Conservation (phyloP, 2,329 filamentous ascomycete species). For the Ilyonectria destructans region DNA sequence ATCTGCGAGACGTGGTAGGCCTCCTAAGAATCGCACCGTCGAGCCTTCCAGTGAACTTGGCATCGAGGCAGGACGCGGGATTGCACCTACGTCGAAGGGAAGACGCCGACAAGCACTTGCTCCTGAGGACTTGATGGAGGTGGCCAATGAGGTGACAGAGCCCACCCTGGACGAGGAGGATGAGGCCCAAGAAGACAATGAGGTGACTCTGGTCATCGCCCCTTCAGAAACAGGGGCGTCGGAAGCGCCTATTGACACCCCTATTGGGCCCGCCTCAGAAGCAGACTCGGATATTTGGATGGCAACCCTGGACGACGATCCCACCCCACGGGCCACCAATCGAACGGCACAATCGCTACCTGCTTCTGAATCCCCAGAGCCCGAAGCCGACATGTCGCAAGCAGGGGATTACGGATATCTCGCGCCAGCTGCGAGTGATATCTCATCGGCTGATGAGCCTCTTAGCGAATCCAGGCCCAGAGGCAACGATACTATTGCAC, state of each 20-base stretch:
- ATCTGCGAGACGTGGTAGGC: slow-evolving; percentile 50
- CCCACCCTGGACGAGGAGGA: slow-evolving; percentile 32
- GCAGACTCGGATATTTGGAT: slow-evolving; percentile 65
- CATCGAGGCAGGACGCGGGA: slow-evolving; percentile 35
- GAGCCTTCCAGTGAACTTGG: slow-evolving; percentile 50
- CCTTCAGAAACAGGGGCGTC: slow-evolving; percentile 42
- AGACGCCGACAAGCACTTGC: slow-evolving; percentile 45
- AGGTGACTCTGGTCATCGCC: slow-evolving; percentile 47
- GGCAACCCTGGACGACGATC: slow-evolving; percentile 58
- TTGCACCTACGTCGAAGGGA: slow-evolving; percentile 33
- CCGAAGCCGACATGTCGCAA: slow-evolving; percentile 38
- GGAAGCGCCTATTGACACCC: slow-evolving; percentile 18
- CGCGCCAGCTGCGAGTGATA: slow-evolving; percentile 52
- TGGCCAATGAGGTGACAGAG: slow-evolving; percentile 43
- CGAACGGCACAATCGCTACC: slow-evolving; percentile 33
- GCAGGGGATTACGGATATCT: slow-evolving; percentile 50
- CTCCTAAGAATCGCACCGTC: slow-evolving; percentile 47
- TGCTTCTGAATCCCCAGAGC: slow-evolving; percentile 34
- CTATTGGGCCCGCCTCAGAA: slow-evolving; percentile 45
- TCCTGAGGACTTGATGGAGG: slow-evolving; percentile 48
- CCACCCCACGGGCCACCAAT: slow-evolving; percentile 53
- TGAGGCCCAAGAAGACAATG: slow-evolving; percentile 48
- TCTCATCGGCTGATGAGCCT: slow-evolving; percentile 54
- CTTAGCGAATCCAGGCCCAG: slow-evolving; percentile 41
- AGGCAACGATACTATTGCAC: slow-evolving; percentile 61